A percentile compares a stretch with the other conserved stretches of the same genome.
These are phyloP conservation scores for Lophium mytilinum DNA, from an alignment of 495 filamentous ascomycete species.

Conservation along the genomic window DNA sequence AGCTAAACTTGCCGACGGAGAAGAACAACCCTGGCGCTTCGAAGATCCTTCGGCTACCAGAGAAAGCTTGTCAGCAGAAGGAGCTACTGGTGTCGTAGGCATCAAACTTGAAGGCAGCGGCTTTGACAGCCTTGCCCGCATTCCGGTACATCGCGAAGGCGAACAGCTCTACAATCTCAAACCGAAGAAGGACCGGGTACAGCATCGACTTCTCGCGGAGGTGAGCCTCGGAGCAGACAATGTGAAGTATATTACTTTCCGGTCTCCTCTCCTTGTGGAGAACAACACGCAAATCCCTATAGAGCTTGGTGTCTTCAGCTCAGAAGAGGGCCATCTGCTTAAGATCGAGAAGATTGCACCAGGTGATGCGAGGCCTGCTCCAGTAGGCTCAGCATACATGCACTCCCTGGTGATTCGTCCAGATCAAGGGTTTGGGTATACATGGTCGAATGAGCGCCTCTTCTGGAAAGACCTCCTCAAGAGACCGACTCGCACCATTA, in stretches of 20 bases:
- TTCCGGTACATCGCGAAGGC: conserved; percentile 87
- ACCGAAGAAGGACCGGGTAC: conserved; percentile 71
- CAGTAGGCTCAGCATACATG: conserved; percentile 83
- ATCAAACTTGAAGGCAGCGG: conserved; percentile 85
- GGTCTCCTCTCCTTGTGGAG: conserved; percentile 91
- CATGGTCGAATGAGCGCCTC: conserved; percentile 80
- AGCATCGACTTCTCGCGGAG: conserved; percentile 86
- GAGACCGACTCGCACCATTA: conserved; percentile 71
- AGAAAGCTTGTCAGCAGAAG: conserved; percentile 81
- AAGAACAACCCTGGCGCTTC: conserved; percentile 91
- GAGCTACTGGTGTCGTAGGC: conserved; percentile 64
- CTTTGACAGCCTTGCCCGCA: conserved; percentile 80
- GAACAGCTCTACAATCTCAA: conserved; percentile 80
- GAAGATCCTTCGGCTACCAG: conserved; percentile 91
- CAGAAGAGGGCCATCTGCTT: conserved; percentile 77
- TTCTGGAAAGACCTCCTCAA: conserved; percentile 90
- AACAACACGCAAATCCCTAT: conserved; percentile 96
- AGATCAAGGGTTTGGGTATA: conserved; percentile 93
- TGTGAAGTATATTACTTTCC: conserved; percentile 94
- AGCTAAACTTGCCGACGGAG: conserved; percentile 78
- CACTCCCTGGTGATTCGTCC: conserved; percentile 87
- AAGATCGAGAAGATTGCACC: conserved; percentile 98
- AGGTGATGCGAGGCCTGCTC: conserved; percentile 82
- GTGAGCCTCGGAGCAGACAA: conserved; percentile 85
- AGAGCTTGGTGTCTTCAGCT: conserved; percentile 87